These are phyloP conservation scores for Alternaria viburni DNA, from an alignment of 2,329 filamentous ascomycete genomes.

Conservation along the genomic window DNA sequence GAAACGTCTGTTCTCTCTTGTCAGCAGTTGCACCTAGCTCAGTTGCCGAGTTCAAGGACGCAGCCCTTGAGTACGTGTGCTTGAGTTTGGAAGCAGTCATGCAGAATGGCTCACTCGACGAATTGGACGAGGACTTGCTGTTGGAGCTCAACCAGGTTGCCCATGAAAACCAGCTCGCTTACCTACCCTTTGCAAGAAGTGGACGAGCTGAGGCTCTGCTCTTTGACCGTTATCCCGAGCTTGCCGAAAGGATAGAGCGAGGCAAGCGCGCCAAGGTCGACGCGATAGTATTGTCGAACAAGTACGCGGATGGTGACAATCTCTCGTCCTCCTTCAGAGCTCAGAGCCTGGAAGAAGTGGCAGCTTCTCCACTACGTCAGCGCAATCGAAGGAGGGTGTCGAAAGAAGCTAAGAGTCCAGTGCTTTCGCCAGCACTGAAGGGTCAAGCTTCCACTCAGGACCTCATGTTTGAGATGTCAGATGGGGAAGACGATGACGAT, in stretches of 20 bases:
- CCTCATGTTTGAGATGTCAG: constrained; percentile 94
- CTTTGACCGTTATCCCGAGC: constrained; percentile 68
- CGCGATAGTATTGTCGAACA: constrained; percentile 73
- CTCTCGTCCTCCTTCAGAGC: constrained; percentile 68
- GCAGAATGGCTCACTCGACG: constrained; percentile 85
- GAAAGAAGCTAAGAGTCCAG: constrained; percentile 62
- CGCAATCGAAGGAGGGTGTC: constrained; percentile 52
- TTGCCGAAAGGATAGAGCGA: constrained; percentile 70
- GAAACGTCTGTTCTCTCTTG: constrained; percentile 84
- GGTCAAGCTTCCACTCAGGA: constrained; percentile 74
- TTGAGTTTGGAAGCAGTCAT: constrained; percentile 90
- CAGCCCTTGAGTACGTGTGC: constrained; percentile 88
- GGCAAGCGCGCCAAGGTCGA: constrained; percentile 73
- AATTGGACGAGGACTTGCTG: constrained; percentile 84
- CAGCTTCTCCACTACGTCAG: constrained; percentile 54
- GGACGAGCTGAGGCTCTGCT: constrained; percentile 72
- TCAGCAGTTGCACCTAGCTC: constrained; percentile 86
- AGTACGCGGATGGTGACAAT: constrained; percentile 70
- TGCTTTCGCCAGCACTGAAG: constrained; percentile 70
- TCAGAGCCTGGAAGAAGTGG: constrained; percentile 69
- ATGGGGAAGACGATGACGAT: constrained; percentile 59
- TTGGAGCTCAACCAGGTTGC: constrained; percentile 80
- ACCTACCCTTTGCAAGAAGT: constrained; percentile 77
- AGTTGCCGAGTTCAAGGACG: constrained; percentile 84
- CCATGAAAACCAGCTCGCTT: constrained; percentile 79